These are phyloP conservation scores for Penicillium vulpinum DNA, from an alignment of 2,329 filamentous ascomycete genomes.

Conservation along the genomic window DNA sequence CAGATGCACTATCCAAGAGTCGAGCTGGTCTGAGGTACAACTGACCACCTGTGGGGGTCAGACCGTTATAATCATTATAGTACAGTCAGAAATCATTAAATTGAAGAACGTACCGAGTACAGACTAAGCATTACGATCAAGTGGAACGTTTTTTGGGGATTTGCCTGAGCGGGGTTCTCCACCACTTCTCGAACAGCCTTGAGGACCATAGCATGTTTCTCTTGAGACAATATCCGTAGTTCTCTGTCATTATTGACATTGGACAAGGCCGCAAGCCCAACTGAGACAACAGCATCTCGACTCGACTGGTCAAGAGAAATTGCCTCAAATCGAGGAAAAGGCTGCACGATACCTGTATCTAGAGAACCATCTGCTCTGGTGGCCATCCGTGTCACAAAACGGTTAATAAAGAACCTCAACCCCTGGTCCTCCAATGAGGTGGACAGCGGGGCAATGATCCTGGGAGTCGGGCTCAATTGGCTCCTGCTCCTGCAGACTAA, in stretches of 20 bases:
- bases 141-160: constrained; percentile 17
- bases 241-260: constrained; percentile 25
- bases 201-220: constrained; percentile 23
- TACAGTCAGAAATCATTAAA: neutral
- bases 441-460: constrained; percentile 6
- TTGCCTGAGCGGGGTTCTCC: constrained; percentile 12
- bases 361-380: neutral
- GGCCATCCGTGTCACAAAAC: constrained; percentile 18
- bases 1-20: constrained; percentile 24
- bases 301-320: constrained; percentile 11
- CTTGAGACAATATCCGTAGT: constrained; percentile 17
- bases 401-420: constrained; percentile 25
- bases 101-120: constrained; percentile 21
- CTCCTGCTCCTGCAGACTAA: neutral
- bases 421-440: constrained; percentile 23
- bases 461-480: neutral
- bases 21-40: constrained; percentile 12
- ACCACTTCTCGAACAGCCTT: constrained; percentile 18
- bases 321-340: constrained; percentile 4
- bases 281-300: constrained; percentile 24
- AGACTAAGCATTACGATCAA: constrained; percentile 24
- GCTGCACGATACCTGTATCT: neutral
- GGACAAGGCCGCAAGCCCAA: constrained; percentile 27
- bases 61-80: neutral
- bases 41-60: constrained; percentile 22